phyloP scores from a whole-genome alignment of 805 yeast genomes.

The Lachancea waltii region DNA sequence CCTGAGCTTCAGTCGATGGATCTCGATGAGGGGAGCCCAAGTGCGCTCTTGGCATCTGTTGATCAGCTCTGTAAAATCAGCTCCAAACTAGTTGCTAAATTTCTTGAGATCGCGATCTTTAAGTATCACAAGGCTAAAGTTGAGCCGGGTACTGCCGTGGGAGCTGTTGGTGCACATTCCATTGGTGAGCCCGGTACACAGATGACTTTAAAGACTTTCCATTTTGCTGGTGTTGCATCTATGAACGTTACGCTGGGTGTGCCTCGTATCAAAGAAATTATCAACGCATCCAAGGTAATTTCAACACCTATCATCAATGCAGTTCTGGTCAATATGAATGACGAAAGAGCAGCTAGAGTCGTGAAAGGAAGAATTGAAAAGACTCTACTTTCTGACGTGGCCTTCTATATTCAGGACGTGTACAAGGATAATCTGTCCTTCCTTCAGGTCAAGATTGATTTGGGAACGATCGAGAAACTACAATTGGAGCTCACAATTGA shows the following conservation, averaged over 20 bases:
- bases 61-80: slow-evolving; percentile 66
- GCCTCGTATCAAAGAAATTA: slow-evolving; percentile 98
- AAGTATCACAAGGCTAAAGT: slow-evolving; percentile 88
- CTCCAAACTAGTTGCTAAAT: slow-evolving; percentile 49
- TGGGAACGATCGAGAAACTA: slow-evolving; percentile 75
- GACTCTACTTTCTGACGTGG: slow-evolving; percentile 79
- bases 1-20: slow-evolving; percentile 40
- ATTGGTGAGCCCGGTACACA: slow-evolving; percentile 99
- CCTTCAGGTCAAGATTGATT: slow-evolving; percentile 74
- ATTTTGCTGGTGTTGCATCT: slow-evolving; percentile 99
- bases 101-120: slow-evolving; percentile 66
- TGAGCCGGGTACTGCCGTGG: slow-evolving; percentile 99
- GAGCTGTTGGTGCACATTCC: slow-evolving; percentile 98
- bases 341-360: slow-evolving; percentile 97
- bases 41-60: slow-evolving; percentile 41
- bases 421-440: slow-evolving; percentile 74
- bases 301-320: slow-evolving; percentile 97
- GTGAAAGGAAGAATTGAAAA: slow-evolving; percentile 97
- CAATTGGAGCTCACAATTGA: slow-evolving; percentile 85
- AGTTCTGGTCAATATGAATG: slow-evolving; percentile 82
- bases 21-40: slow-evolving; percentile 34
- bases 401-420: slow-evolving; percentile 88
- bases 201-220: slow-evolving; percentile 95
- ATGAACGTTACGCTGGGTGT: slow-evolving; percentile 99
- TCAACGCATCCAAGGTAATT: slow-evolving; percentile 90